These are phyloP conservation scores for Gleditsia sinensis DNA, from an alignment of 306 rosid genomes.

Conservation along the genomic window DNA sequence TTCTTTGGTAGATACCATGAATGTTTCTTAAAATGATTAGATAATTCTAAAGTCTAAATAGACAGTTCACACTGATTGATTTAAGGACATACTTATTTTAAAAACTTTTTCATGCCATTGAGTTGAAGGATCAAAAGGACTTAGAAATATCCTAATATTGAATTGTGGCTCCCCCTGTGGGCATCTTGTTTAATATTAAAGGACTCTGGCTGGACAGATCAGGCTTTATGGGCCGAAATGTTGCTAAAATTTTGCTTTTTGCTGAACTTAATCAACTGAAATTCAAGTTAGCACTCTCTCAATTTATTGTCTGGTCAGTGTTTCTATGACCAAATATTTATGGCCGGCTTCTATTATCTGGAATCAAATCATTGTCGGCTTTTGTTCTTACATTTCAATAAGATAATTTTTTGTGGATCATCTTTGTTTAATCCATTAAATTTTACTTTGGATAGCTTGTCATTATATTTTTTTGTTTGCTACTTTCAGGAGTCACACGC, in stretches of 20 bases:
- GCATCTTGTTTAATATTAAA: background rate
- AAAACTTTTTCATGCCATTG: background rate
- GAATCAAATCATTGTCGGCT: conserved; percentile 5
- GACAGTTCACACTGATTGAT: background rate
- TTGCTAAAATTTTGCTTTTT: background rate
- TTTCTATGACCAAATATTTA: background rate
- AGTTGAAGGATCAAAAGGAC: background rate
- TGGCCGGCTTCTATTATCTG: background rate
- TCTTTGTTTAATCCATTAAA: conserved; percentile 12
- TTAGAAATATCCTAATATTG: background rate
- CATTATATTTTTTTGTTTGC: conserved; percentile 28
- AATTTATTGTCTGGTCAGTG: background rate
- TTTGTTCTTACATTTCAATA: background rate
- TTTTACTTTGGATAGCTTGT: conserved; percentile 10
- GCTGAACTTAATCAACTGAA: background rate
- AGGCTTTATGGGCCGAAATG: background rate
- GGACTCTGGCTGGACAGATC: background rate
- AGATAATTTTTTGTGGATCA: conserved; percentile 17
- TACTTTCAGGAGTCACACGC: conserved; percentile 64
- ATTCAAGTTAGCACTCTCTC: background rate
- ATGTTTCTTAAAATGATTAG: background rate
- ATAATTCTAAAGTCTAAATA: background rate
- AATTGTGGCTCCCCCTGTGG: background rate
- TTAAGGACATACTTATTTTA: background rate
- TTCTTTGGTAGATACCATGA: background rate